Percentiles rank a stretch among this genome's conserved stretches.
Conservation (phyloP, 2,329 filamentous ascomycete genomes). For the Drechslera avenae region DNA sequence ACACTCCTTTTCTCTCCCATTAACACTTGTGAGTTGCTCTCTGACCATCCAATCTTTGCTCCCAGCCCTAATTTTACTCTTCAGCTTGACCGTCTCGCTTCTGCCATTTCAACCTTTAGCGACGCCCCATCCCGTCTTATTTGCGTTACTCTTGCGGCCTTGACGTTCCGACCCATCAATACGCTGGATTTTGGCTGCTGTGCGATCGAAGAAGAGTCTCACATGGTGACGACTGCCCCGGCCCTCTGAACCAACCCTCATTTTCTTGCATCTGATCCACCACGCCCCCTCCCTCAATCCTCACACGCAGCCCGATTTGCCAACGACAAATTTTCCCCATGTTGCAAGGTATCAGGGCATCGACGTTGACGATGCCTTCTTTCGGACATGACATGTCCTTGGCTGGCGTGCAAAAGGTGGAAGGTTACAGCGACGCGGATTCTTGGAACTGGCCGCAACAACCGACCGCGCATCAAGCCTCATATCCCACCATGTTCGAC, state of each 20-base stretch:
- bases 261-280: neutral
- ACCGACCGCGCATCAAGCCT: conserved; percentile 28
- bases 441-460: conserved; percentile 41
- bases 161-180: neutral
- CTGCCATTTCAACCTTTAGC: neutral
- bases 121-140: neutral
- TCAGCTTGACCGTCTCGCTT: neutral
- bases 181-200: neutral
- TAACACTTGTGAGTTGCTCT: conserved; percentile 6
- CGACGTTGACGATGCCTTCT: conserved; percentile 44
- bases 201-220: conserved; percentile 4
- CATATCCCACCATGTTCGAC: conserved; percentile 39
- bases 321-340: conserved; percentile 30
- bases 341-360: conserved; percentile 45
- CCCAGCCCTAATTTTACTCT: conserved; percentile 1
- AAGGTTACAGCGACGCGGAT: conserved; percentile 39
- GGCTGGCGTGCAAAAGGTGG: conserved; percentile 41
- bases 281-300: conserved; percentile 2
- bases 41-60: neutral
- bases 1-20: neutral
- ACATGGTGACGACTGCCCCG: conserved; percentile 7
- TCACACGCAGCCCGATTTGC: conserved; percentile 6
- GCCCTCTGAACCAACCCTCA: neutral
- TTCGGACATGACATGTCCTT: conserved; percentile 44
- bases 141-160: neutral